Evolutionary conservation across 2,329 filamentous ascomycete genomes (phyloP).

Genomic region (Cladosporium cucumerinum): DNA sequence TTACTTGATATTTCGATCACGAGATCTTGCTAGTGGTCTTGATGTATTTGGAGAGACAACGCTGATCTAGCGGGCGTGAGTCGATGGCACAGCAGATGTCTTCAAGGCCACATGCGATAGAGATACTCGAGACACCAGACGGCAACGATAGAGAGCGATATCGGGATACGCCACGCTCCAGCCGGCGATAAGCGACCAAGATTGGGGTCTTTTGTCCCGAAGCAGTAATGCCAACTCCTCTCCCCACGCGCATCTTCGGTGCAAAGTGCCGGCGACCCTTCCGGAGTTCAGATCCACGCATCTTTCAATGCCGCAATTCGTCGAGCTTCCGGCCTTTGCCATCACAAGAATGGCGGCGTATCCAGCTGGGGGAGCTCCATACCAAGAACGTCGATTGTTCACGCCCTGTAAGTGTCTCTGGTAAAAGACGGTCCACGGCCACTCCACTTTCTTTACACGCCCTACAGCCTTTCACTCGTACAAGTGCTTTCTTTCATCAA

Average conservation of each 20-base stretch:
- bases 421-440: conserved; percentile 6
- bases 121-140: background rate
- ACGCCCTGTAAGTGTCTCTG: conserved; percentile 7
- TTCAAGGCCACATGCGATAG: background rate
- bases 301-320: conserved; percentile 7
- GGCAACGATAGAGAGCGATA: background rate
- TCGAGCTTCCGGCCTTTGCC: background rate
- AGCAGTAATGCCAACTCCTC: conserved; percentile 4
- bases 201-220: conserved; percentile 4
- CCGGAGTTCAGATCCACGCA: background rate
- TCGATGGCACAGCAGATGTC: background rate
- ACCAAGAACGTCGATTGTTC: conserved; percentile 15
- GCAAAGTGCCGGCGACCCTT: conserved; percentile 2
- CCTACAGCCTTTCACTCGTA: conserved; percentile 2
- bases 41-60: background rate
- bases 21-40: background rate
- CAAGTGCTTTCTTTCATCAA: background rate
- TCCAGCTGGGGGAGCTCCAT: conserved; percentile 12
- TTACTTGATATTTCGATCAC: background rate
- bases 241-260: background rate
- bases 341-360: background rate
- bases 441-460: conserved; percentile 6
- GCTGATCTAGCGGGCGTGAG: too few relatives aligned
- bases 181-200: conserved; percentile 9
- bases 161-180: background rate